Base-by-base conservation (phyloP, 2,329 filamentous ascomycete species). In the Fusarium continuum region DNA sequence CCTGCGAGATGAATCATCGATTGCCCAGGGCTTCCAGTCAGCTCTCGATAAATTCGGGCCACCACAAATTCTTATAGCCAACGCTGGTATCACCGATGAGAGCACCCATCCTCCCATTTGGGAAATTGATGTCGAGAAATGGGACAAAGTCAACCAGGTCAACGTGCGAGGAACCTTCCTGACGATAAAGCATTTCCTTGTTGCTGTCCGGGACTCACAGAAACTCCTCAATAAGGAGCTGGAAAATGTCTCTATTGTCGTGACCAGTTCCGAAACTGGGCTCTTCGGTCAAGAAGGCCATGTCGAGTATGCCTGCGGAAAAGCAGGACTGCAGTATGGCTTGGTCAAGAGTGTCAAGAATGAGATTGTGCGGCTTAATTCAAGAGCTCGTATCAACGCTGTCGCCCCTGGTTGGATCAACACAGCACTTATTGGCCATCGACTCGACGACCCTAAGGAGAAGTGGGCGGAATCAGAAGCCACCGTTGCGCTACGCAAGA, bases 201-300 rank as follows among this genome's bases (percentile, higher is more conserved):
- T 17, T 0, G 34, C 20, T 0, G 16, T 50, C 0, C 31, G 19
- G 1, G 8, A 20, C 2, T 19, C 26, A 5, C 38, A 50, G 14
- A 22, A 34, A 1, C 0, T 0, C 4, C n/a, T 8, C 0, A 6
- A 14, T 0, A n/a, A 9, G 2, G 47, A 50, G 2, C 1, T 50
- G 0, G 28, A 43, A 0, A 34, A 50, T 2, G 22, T 44, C 25
- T 31, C 38, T 1, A 44, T 50, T n/a, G 28, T 44, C 2, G 22
- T 50, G n/a, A 50, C 38, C 0, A 38, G 47, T 17, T 50, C 47
- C 2, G 47, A 50, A 26, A 50, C 47, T 9, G 47, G 47, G 0
- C 36, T 50, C 3, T 50, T 50, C 17, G 47, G 28, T 0, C 47
- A 50, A 13, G 47, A 31, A 6, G 47, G 47, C 2, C 47, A 50